Evolutionary conservation across 495 filamentous ascomycete genomes (phyloP).

Genomic region (Hypoxylon cercidicola): DNA sequence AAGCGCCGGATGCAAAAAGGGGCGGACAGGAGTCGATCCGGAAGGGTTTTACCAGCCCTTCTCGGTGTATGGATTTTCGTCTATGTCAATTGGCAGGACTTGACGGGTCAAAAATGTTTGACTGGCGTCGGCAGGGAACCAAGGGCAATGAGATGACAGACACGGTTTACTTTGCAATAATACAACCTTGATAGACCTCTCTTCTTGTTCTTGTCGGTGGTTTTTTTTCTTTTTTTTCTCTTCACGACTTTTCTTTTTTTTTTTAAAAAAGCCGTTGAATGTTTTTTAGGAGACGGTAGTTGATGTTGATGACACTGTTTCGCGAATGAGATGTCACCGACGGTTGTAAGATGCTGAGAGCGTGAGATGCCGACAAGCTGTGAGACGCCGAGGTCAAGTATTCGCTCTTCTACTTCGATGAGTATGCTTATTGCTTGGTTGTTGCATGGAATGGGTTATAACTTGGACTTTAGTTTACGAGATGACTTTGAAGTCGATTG

Average conservation of each 20-base stretch:
- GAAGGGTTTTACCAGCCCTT: constrained; percentile 3
- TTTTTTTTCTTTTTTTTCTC: constrained; percentile 3
- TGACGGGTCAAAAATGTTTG: constrained; percentile 17
- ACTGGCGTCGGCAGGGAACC: constrained; percentile 35
- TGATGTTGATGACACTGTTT: too few species aligned
- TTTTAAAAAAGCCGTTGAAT: constrained; percentile 11
- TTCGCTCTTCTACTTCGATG: too few species aligned
- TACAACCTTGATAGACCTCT: constrained; percentile 42
- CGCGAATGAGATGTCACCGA: background rate
- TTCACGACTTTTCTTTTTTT: background rate
- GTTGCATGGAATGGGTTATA: too few species aligned
- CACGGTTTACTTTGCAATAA: constrained; percentile 40
- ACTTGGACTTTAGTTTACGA: too few species aligned
- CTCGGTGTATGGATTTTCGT: constrained; percentile 38
- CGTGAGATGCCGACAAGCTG: too few species aligned
- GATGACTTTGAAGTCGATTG: too few species aligned
- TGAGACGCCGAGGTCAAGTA: too few species aligned
- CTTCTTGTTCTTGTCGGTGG: constrained; percentile 13
- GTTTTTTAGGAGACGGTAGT: constrained; percentile 8
- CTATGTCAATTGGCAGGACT: constrained; percentile 8
- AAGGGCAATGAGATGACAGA: constrained; percentile 41
- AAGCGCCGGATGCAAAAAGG: constrained; percentile 3
- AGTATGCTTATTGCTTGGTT: too few species aligned
- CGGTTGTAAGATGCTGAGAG: too few species aligned
- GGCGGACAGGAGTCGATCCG: constrained; percentile 8